Percentiles rank a stretch among this genome's conserved stretches.
phyloP scores from a whole-genome alignment of 1,284 basidiomycete species.

The Cutaneotrichosporon mucoides region DNA sequence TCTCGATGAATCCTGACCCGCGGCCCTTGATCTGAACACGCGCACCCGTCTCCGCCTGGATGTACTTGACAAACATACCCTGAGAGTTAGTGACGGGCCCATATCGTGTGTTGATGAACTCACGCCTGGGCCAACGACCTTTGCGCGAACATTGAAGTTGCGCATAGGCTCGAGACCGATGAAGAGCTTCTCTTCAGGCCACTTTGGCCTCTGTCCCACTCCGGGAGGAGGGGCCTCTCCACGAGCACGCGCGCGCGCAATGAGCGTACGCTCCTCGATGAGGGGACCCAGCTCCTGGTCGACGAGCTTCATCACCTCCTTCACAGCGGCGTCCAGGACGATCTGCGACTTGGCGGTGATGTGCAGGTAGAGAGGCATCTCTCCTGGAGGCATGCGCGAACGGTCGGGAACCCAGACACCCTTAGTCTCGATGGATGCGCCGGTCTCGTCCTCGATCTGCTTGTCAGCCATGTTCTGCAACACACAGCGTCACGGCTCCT shows the following conservation, averaged over 20 bases:
- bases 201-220: slow-evolving; percentile 62
- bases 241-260: slow-evolving; percentile 46
- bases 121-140: slow-evolving; percentile 91
- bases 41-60: slow-evolving; percentile 92
- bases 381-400: slow-evolving; percentile 79
- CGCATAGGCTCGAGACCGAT: slow-evolving; percentile 84
- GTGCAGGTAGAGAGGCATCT: slow-evolving; percentile 92
- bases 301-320: slow-evolving; percentile 80
- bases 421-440: slow-evolving; percentile 83
- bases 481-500: too few species aligned
- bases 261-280: slow-evolving; percentile 69
- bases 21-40: slow-evolving; percentile 97
- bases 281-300: slow-evolving; percentile 78
- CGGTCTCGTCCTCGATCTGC: slow-evolving; percentile 84
- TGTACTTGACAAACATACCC: slow-evolving; percentile 98
- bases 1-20: slow-evolving; percentile 95
- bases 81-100: slow-evolving; percentile 33
- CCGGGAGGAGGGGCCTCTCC: slow-evolving; percentile 34
- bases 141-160: slow-evolving; percentile 96
- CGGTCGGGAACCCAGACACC: slow-evolving; percentile 93
- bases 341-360: slow-evolving; percentile 79
- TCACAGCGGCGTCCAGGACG: slow-evolving; percentile 72
- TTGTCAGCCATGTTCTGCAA: too few species aligned
- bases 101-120: slow-evolving; percentile 30
- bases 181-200: slow-evolving; percentile 89